Base-by-base conservation (phyloP, 768 basidiomycete genomes). In the Mycena epipterygia region DNA sequence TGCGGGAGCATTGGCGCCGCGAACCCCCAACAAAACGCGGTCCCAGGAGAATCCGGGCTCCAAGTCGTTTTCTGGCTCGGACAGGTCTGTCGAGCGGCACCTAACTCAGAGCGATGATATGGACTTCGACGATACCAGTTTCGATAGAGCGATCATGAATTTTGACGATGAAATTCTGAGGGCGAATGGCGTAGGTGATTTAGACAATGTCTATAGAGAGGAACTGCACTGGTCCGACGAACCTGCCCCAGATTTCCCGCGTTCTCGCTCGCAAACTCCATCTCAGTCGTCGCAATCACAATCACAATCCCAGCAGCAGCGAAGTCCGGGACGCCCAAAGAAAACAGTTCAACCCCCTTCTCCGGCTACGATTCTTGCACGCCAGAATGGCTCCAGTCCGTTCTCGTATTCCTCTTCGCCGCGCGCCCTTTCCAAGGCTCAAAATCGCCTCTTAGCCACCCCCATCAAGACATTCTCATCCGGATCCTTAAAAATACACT, bases 1-100 rank as follows among this genome's bases (percentile, higher is more conserved):
- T 14, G 42, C 44, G 41, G 25, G 65, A 23, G 27, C 1, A 27
- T 27, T 27, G 5, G 21, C 17, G 14, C 49, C n/a, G n/a, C 16
- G 46, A 48, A 27, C 41, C 39, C n/a, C n/a, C n/a, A n/a, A n/a
- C n/a, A n/a, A n/a, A n/a, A n/a, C n/a, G n/a, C n/a, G n/a, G n/a
- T n/a, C 17, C 55, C 25, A 23, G 25, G 25, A 48, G 42, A 66
- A 27, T 75, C 76, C 11, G 67, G 73, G 66, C 42, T 55, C 27
- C 79, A 83, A 30, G 51, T 72, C 21, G 78, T 81, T 30, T 83
- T 83, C 60, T 19, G 78, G 73, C 39, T 87, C 86, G 9, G 82
- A 83, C 64, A 80, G 79, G 39, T 83, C 78, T 14, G 87, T 89
- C 25, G 86, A 87, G 70, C 79, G 79, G 33, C 85, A 88, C n/a